Evolutionary conservation across 306 rosid genomes (phyloP), one percentile per base, ranked within the genome.

Genomic region (Lathyrus oleraceus): DNA sequence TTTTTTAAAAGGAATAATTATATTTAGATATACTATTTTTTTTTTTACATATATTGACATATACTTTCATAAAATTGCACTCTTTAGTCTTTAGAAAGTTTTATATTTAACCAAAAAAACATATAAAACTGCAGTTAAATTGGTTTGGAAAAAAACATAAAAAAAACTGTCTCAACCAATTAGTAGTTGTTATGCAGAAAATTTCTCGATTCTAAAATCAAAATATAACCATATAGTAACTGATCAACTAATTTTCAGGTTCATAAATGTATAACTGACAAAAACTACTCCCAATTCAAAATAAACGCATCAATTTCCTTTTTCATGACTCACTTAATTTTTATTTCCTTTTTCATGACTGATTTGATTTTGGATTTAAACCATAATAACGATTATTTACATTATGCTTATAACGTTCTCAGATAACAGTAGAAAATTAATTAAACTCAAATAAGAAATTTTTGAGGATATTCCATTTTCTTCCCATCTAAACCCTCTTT

Each of bases 381-480:
- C 54, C 39, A 42, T 25, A 49, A 19, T n/a, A 28, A 30, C 36
- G 10, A 66, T 7, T 42, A 74, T 49, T 32, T 62, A 57, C 72
- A 69, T 14, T 27, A 20, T 19, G 40, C 42, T 48, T 62, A 5
- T 20, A 43, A 59, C 25, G 14, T 40, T 62, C 3, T 23, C 70
- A 40, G 14, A 64, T 51, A 36, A 35, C 23, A 9, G 0, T 9
- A 51, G 57, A 51, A 51, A 36, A 59, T 64, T 40, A 62, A 61
- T 66, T 71, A 58, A 74, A 78, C 59, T 51, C 43, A 15, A 56
- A 56, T 54, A 75, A 48, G 68, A 65, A 23, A 8, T 10, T 35
- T 63, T 58, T 68, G 19, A 67, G 65, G 65, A 76, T 72, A 43
- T 61, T 76, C 32, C 64, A 43, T 78, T 52, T 10, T 49, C 1